A percentile compares a stretch with the other conserved stretches of the same genome.
Evolutionary conservation across 805 yeast genomes (phyloP).

Genomic region (Yarrowia sp.): DNA sequence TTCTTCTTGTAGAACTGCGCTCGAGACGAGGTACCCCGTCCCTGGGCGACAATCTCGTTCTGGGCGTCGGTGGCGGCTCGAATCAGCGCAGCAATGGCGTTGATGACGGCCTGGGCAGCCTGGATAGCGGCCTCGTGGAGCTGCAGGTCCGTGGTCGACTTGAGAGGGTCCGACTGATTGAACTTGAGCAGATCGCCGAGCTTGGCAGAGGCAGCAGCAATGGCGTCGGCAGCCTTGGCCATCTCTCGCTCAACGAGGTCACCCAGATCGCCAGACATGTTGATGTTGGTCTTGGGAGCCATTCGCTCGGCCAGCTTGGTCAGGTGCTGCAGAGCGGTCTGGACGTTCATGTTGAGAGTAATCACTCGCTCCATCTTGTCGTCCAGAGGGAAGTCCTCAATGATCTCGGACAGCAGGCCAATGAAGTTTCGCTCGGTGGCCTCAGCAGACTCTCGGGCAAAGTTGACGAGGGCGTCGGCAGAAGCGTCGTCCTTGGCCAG

Average conservation of each 20-base stretch:
- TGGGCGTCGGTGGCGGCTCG: conserved; percentile 82
- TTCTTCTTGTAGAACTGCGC: conserved; percentile 85
- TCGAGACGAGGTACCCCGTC: conserved; percentile 67
- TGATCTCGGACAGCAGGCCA: conserved; percentile 61
- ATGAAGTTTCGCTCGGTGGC: conserved; percentile 68
- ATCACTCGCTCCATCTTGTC: conserved; percentile 80
- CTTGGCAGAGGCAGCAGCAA: conserved; percentile 68
- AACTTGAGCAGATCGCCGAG: conserved; percentile 58
- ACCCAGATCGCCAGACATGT: conserved; percentile 59
- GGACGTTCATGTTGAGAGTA: conserved; percentile 75
- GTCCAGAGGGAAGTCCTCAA: conserved; percentile 57
- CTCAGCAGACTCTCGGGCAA: conserved; percentile 64
- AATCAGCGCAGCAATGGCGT: conserved; percentile 75
- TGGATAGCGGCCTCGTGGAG: conserved; percentile 77
- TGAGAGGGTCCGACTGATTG: conserved; percentile 58
- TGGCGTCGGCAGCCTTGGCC: conserved; percentile 72
- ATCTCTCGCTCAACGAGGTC: conserved; percentile 77
- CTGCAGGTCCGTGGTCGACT: conserved; percentile 65
- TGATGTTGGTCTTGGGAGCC: conserved; percentile 53
- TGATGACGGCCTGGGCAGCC: conserved; percentile 81
- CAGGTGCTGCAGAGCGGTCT: conserved; percentile 69
- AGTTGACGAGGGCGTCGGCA: conserved; percentile 58
- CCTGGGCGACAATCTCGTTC: conserved; percentile 76
- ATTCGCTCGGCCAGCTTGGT: conserved; percentile 63
- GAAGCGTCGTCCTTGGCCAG: conserved; percentile 58